Evolutionary conservation across 148 eudicot genomes (phyloP).

Genomic region (Fallopia convolvulus): DNA sequence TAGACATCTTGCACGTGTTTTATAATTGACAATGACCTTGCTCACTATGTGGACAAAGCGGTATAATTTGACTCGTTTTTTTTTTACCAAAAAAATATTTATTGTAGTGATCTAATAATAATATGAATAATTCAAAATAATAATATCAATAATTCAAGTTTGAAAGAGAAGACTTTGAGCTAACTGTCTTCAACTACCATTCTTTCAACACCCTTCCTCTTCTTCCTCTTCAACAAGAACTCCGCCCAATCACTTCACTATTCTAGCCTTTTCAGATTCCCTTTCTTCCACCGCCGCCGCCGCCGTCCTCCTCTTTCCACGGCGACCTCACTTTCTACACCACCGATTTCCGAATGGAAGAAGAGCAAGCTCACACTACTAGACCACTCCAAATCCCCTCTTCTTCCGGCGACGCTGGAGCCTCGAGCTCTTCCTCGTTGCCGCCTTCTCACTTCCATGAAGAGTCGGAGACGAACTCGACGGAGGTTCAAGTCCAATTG

Average conservation of each 20-base stretch:
- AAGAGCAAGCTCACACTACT: not conserved
- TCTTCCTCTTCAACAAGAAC: not conserved
- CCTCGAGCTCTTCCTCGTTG: not conserved
- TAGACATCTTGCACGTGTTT: too few relatives aligned
- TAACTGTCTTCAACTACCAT: constrained; percentile 10
- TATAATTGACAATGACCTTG: too few relatives aligned
- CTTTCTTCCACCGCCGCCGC: not conserved
- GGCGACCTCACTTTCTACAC: not conserved
- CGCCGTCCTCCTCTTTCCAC: not conserved
- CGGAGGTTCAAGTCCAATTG: not conserved
- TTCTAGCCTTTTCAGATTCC: not conserved
- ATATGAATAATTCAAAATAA: too few relatives aligned
- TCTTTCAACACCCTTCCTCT: not conserved
- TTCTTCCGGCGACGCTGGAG: constrained; percentile 5
- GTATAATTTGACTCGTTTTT: too few relatives aligned
- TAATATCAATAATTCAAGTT: too few relatives aligned
- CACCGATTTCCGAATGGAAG: not conserved
- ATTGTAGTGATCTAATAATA: too few relatives aligned
- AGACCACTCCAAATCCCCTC: not conserved
- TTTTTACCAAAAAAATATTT: too few relatives aligned
- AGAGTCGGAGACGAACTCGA: not conserved
- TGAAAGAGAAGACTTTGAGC: not conserved
- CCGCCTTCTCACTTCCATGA: not conserved
- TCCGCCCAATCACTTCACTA: not conserved
- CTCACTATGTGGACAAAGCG: too few relatives aligned